A percentile compares a stretch with the other conserved stretches of the same genome.
These are phyloP conservation scores for Fagus crenata DNA, from an alignment of 306 rosid species.

Conservation along the genomic window DNA sequence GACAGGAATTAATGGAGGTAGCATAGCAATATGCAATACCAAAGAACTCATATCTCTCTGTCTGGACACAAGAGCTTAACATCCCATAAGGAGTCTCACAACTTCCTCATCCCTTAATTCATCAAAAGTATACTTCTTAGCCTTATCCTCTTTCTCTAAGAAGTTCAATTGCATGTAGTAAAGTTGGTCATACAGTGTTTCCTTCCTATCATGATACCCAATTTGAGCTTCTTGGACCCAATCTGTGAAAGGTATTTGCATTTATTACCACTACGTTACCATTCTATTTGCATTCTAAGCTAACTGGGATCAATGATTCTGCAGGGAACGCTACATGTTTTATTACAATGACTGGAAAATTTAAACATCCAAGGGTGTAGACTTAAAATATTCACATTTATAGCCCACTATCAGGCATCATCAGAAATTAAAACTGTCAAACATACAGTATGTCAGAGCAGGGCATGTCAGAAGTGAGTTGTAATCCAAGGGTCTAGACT, in stretches of 20 bases:
- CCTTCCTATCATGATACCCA: not conserved
- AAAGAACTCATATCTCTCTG: not conserved
- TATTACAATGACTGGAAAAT: not conserved
- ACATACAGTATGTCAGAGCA: too few species aligned
- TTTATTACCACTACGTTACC: not conserved
- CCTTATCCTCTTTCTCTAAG: not conserved
- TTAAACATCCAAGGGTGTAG: not conserved
- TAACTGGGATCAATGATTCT: not conserved
- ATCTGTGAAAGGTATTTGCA: not conserved
- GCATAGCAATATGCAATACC: not conserved
- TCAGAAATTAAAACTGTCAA: too few species aligned
- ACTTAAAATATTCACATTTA: not conserved
- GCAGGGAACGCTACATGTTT: not conserved
- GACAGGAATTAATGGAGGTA: not conserved
- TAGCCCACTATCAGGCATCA: not conserved
- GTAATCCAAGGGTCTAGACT: too few species aligned
- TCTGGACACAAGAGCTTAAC: not conserved
- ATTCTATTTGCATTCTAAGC: not conserved
- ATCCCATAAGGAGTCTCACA: not conserved
- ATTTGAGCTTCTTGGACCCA: not conserved
- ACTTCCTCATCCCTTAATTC: conserved; percentile 1
- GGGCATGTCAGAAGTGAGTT: too few species aligned
- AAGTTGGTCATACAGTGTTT: not conserved
- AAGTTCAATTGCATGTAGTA: not conserved
- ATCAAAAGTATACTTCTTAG: not conserved